Base-by-base conservation (phyloP, 352 stramenopile species). In the Blastocystis sp. region DNA sequence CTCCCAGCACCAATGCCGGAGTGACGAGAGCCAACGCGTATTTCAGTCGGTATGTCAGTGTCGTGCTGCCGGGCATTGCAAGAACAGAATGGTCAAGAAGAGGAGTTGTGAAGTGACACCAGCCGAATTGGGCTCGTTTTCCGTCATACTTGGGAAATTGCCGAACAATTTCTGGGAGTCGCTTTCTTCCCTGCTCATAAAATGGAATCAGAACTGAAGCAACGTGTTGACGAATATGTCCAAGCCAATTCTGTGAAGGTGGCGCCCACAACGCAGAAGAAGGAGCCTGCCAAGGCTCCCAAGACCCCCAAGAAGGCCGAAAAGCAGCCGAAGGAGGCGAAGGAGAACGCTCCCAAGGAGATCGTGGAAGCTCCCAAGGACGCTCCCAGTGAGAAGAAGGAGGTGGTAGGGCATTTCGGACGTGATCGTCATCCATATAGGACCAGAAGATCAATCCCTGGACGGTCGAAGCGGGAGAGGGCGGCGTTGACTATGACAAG, bases 401-500 rank as follows among this genome's bases (percentile, higher is more conserved):
- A 63, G 45, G 71, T 81, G 38, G 17, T 14, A 1, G 28, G 64
- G 9, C 21, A 6, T 19, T 68, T n/a, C 14, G 9, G 21, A 11
- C 17, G 19, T 66, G 21, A 45, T 19, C n/a, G 28, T 34, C 28
- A 34, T 34, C 28, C 28, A 17, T 90, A 91, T 57, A 77, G 62
- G 93, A 90, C 0, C 94, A 97, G 91, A 90, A 94, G 2, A 93
- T 97, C 79, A 97, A 94, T 48, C 94, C 94, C 21, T 97, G 94
- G 94, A 94, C 95, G 60, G 94, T 97, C 21, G 94, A 97, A 69
- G 96, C 96, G 10, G 94, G 95, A 78, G 90, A 92, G 42, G 90
- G 89, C 38, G 94, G 94, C 71, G 97, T 99, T 69, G 96, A 99
- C 92, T 99, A 99, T 90, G 94, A 96, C 90, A 99, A 98, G 91